A percentile compares a stretch with the other conserved stretches of the same genome.
Evolutionary conservation across 495 filamentous ascomycete species (phyloP).

Genomic region (Neurospora sp.): DNA sequence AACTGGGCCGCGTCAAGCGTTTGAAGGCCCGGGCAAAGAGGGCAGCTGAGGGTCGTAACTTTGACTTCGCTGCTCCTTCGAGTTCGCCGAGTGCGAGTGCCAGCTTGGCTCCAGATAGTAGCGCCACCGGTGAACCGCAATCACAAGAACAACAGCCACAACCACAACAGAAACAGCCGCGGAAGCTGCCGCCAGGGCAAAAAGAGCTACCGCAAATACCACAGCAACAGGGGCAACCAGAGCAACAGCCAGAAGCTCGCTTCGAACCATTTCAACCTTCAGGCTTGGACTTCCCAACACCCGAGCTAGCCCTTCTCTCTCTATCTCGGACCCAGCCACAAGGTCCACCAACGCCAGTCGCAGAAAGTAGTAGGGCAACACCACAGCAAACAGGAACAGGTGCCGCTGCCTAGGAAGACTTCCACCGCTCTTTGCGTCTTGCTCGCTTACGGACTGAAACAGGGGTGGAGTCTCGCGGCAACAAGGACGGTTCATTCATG

Average conservation of each 20-base stretch:
- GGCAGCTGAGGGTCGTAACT: background rate
- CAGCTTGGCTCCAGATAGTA: conserved; percentile 5
- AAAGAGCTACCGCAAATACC: background rate
- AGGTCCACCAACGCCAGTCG: background rate
- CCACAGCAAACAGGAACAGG: background rate
- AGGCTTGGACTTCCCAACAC: background rate
- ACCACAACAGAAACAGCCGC: background rate
- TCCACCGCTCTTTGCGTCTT: background rate
- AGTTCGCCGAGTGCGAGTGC: conserved; percentile 3
- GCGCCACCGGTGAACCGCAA: background rate
- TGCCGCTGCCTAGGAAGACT: background rate
- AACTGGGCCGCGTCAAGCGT: background rate
- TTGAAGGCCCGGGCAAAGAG: background rate
- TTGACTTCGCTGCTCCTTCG: background rate
- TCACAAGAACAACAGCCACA: conserved; percentile 2
- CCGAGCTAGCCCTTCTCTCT: background rate
- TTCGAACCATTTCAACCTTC: background rate
- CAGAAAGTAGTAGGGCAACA: background rate
- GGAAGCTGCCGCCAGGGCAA: background rate
- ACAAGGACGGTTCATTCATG: background rate
- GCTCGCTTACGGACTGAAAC: background rate
- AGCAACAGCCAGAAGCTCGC: background rate
- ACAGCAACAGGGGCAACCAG: background rate
- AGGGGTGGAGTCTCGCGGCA: background rate
- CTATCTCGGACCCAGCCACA: background rate